Conservation (phyloP, 2,329 filamentous ascomycete genomes). For the Aspergillus sp. region DNA sequence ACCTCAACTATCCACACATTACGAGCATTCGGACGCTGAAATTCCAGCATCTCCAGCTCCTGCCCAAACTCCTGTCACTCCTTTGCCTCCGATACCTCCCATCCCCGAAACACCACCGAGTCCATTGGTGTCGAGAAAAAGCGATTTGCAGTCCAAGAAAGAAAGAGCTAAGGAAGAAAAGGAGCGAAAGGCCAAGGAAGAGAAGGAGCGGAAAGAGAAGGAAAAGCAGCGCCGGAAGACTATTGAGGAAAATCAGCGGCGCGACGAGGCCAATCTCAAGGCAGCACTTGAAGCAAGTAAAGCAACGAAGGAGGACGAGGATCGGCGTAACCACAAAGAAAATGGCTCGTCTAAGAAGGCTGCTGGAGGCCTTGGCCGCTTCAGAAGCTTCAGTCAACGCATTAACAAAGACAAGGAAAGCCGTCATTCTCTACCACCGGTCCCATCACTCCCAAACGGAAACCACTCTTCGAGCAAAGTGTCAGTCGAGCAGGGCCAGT, state of each 20-base stretch:
- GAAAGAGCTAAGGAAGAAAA: constrained; percentile 64
- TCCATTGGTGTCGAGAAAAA: constrained; percentile 59
- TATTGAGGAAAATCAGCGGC: constrained; percentile 60
- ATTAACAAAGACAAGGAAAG: constrained; percentile 54
- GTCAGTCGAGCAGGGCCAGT: constrained; percentile 19
- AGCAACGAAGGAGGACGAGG: constrained; percentile 61
- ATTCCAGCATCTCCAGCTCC: constrained; percentile 13
- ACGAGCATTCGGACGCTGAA: constrained; percentile 36
- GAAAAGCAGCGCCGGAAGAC: constrained; percentile 61
- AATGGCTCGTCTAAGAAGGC: constrained; percentile 47
- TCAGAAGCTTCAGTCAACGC: constrained; percentile 78
- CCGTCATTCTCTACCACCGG: constrained; percentile 33
- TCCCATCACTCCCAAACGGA: constrained; percentile 28
- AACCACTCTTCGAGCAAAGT: constrained; percentile 18
- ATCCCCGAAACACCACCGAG: constrained; percentile 40
- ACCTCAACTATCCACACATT: constrained; percentile 53
- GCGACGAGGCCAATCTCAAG: constrained; percentile 65
- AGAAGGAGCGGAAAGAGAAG: constrained; percentile 60
- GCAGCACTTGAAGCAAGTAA: constrained; percentile 70
- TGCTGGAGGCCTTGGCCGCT: constrained; percentile 62
- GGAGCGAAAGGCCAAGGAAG: constrained; percentile 54
- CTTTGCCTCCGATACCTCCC: constrained; percentile 32
- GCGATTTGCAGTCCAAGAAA: constrained; percentile 70
- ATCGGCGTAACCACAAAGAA: constrained; percentile 41
- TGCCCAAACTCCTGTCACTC: constrained; percentile 26